Percentiles rank a stretch among this genome's conserved stretches.
Conservation (phyloP, 177 flowering plant genomes). For the Tripterygium wilfordii region DNA sequence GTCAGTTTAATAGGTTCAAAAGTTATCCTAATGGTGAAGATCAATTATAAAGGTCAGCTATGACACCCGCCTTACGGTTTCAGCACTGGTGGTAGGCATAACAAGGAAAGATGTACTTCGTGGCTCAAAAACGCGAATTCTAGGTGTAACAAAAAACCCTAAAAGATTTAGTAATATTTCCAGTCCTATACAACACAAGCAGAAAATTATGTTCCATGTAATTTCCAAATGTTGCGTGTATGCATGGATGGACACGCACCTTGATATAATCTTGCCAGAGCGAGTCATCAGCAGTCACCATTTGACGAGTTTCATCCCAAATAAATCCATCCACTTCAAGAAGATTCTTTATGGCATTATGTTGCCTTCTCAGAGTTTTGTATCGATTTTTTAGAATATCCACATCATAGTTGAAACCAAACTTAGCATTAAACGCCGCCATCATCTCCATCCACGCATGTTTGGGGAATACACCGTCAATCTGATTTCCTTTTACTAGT, state of each 20-base stretch:
- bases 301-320: constrained; percentile 53
- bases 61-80: too few relatives aligned
- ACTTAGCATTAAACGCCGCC: constrained; percentile 40
- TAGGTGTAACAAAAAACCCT: too few relatives aligned
- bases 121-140: too few relatives aligned
- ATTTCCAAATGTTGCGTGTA: not conserved
- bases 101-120: too few relatives aligned
- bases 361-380: constrained; percentile 53
- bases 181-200: too few relatives aligned
- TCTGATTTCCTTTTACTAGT: constrained; percentile 43
- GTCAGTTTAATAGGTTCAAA: too few relatives aligned
- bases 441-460: constrained; percentile 61
- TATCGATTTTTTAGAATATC: constrained; percentile 53
- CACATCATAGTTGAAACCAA: constrained; percentile 40
- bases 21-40: too few relatives aligned
- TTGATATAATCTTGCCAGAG: constrained; percentile 63
- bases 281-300: constrained; percentile 61
- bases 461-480: constrained; percentile 47
- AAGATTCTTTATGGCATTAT: constrained; percentile 40
- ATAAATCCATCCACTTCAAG: constrained; percentile 45
- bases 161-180: too few relatives aligned
- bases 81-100: too few relatives aligned
- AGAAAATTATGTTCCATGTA: too few relatives aligned
- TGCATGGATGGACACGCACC: constrained; percentile 34
- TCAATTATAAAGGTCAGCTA: too few relatives aligned